These are phyloP conservation scores for Globisporangium canariense DNA, from an alignment of 352 stramenopile species.

Conservation along the genomic window DNA sequence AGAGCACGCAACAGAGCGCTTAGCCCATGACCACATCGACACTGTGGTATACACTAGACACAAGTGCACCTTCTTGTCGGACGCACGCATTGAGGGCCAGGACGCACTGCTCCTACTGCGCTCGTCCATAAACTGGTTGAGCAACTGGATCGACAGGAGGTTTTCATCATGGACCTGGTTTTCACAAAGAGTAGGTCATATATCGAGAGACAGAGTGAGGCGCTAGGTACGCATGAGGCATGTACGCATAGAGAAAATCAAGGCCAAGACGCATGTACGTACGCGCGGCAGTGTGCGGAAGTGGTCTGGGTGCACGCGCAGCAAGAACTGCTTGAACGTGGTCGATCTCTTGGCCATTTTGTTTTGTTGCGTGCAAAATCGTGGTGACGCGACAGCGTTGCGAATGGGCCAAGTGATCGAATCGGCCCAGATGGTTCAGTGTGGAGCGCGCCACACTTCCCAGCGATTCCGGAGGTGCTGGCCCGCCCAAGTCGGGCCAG, in stretches of 20 bases:
- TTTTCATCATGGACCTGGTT: conserved; percentile 66
- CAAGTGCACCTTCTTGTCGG: conserved; percentile 4
- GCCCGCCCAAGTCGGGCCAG: conserved; percentile 24
- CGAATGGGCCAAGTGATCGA: conserved; percentile 8
- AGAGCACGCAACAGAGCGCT: neutral
- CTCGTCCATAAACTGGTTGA: conserved; percentile 74
- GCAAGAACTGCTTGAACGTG: conserved; percentile 69
- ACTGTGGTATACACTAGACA: neutral
- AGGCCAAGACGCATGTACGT: neutral
- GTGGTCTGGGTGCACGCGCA: conserved; percentile 67
- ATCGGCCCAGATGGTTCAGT: conserved; percentile 1
- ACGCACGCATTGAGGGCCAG: conserved; percentile 1
- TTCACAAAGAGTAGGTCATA: neutral
- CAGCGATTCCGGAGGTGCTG: conserved; percentile 1
- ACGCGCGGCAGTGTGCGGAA: conserved; percentile 53
- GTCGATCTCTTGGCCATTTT: conserved; percentile 44
- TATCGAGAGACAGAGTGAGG: neutral
- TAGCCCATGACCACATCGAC: neutral
- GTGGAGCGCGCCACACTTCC: conserved; percentile 19
- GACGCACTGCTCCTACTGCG: conserved; percentile 13
- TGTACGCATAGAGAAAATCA: neutral
- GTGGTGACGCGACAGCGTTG: neutral
- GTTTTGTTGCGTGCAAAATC: conserved; percentile 3
- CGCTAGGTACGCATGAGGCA: neutral
- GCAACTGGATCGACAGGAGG: conserved; percentile 58